These are phyloP conservation scores for Chaetothyriales sp. DNA, from an alignment of 2,329 filamentous ascomycete genomes.

Conservation along the genomic window DNA sequence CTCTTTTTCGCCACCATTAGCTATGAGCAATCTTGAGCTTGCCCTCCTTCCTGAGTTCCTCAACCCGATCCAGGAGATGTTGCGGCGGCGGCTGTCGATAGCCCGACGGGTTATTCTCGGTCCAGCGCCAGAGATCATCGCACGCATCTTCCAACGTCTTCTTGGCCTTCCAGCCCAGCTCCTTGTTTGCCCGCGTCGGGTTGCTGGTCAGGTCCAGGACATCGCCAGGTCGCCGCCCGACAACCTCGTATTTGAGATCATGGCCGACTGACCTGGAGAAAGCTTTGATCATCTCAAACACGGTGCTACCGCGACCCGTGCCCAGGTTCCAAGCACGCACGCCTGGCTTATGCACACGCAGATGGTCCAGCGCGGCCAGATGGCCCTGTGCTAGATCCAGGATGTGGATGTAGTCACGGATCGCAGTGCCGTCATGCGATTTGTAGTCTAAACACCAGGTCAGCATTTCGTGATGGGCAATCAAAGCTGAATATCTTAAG, in stretches of 20 bases:
- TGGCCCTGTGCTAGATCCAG: conserved; percentile 78
- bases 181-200: conserved; percentile 68
- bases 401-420: conserved; percentile 97
- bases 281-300: conserved; percentile 93
- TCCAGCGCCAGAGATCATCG: conserved; percentile 91
- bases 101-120: conserved; percentile 87
- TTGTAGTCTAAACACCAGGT: conserved; percentile 53
- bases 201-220: conserved; percentile 92
- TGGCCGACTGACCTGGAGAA: conserved; percentile 78
- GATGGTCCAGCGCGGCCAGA: conserved; percentile 76
- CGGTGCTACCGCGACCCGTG: conserved; percentile 84
- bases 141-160: conserved; percentile 84
- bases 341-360: conserved; percentile 68
- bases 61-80: conserved; percentile 54
- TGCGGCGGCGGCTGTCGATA: conserved; percentile 85
- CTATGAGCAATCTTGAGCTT: conserved; percentile 3
- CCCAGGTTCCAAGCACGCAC: conserved; percentile 95
- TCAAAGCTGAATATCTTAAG: conserved; percentile 3
- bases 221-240: conserved; percentile 67
- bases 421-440: conserved; percentile 80
- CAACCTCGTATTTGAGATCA: conserved; percentile 74
- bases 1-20: background rate
- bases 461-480: background rate
- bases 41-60: conserved; percentile 22
- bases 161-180: conserved; percentile 85